Evolutionary conservation across 805 yeast genomes (phyloP), one percentile per base, ranked within the genome.

Genomic region (Sungouiozyma ichnusensis): DNA sequence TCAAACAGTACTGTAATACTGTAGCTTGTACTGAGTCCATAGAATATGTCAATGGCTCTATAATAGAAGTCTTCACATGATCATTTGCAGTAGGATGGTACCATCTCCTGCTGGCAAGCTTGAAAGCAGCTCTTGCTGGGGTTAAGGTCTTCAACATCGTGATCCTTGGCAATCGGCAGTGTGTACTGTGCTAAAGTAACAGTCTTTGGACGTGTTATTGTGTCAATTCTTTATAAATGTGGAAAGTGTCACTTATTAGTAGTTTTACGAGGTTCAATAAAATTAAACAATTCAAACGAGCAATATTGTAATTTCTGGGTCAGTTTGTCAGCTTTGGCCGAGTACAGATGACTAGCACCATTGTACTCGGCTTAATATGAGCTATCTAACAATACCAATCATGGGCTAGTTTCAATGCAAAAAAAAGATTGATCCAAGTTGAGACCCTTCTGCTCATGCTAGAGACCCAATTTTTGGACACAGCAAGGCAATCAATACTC

Each of bases 71-170:
- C 16, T 48, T 41, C 18, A 49, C 48, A 39, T 51, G 52, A 16
- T 59, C 64, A 4, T 44, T 41, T 3, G 52, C 39, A 16, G 42
- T 43, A 9, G 64, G 54, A 34, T 58, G 60, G 41, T 58, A 60
- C 2, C 47, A 39, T 34, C 63, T 51, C 27, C 17, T 36, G 13
- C 17, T 16, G 33, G 33, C 17, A 37, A 4, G 6, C 4, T 37
- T 15, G 14, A 11, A 11, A 6, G 11, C 29, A 11, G 29, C 29
- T 11, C 29, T 24, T 7, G 29, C 11, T 6, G 35, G 35, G 35
- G 19, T 13, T 16, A 13, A 20, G 14, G 19, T 18, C n/a, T 18
- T 18, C 20, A 33, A 32, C 36, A 33, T 17, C 40, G 20, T 35
- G 18, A 4, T 35, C n/a, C 20, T 2, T 6, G 37, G 20, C 11